Conservation (phyloP, 805 yeast species). For the Schizosaccharomyces octosporus region DNA sequence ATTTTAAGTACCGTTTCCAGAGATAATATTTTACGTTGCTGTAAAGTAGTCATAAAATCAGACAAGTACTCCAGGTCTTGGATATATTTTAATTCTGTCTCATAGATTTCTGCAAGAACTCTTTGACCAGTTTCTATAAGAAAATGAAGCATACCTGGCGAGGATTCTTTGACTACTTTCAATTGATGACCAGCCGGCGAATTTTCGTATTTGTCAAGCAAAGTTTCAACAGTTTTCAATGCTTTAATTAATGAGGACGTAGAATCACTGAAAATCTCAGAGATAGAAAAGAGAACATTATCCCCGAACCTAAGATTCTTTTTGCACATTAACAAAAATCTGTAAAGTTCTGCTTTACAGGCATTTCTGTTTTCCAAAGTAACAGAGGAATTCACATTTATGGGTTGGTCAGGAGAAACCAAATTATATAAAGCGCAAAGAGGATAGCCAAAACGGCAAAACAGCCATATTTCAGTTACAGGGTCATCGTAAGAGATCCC, state of each 20-base stretch:
- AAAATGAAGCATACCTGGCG: constrained; percentile 3
- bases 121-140: constrained; percentile 38
- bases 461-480: constrained; percentile 67
- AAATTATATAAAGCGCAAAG: constrained; percentile 64
- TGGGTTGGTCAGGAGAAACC: constrained; percentile 18
- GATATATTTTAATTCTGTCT: constrained; percentile 80
- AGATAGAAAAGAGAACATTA: constrained; percentile 66
- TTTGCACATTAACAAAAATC: constrained; percentile 69
- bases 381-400: constrained; percentile 19
- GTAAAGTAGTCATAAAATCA: constrained; percentile 41
- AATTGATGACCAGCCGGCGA: constrained; percentile 1
- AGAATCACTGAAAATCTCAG: constrained; percentile 65
- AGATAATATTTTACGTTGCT: constrained; percentile 39
- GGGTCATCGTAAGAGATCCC: constrained; percentile 29
- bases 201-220: constrained; percentile 24
- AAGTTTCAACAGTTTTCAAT: constrained; percentile 40
- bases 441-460: constrained; percentile 82
- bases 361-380: constrained; percentile 10
- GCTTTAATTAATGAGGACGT: constrained; percentile 58
- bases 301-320: constrained; percentile 41
- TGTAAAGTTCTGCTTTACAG: constrained; percentile 74
- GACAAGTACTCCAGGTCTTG: constrained; percentile 59
- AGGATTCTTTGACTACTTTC: not conserved
- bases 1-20: constrained; percentile 57
- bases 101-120: constrained; percentile 61